Evolutionary conservation across 75 land plant species (phyloP).

Genomic region (Adiantum capillusveneris): DNA sequence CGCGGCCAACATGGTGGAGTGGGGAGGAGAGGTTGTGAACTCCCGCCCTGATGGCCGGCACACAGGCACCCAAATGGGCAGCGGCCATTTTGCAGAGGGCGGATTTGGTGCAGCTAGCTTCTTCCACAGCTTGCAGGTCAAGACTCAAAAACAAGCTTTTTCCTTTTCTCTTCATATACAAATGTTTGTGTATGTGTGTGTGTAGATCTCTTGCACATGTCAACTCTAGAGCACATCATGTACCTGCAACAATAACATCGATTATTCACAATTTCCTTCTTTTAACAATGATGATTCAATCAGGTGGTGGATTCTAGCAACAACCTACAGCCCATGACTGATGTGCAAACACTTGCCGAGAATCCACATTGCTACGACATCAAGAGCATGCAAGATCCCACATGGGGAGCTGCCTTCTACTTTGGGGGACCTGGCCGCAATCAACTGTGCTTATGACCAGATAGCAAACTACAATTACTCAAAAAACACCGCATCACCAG

Average conservation of each 20-base stretch:
- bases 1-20: slow-evolving; percentile 75
- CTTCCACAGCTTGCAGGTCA: slow-evolving; percentile 50
- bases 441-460: too few relatives aligned
- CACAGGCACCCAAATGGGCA: slow-evolving; percentile 89
- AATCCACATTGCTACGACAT: slow-evolving; percentile 68
- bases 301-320: slow-evolving; percentile 59
- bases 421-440: slow-evolving; percentile 66
- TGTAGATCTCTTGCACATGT: too few relatives aligned
- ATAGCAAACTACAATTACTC: too few relatives aligned
- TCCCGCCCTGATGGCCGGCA: slow-evolving; percentile 39
- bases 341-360: slow-evolving; percentile 57
- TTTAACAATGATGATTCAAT: not conserved
- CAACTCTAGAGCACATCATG: too few relatives aligned
- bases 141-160: not conserved
- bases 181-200: too few relatives aligned
- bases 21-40: slow-evolving; percentile 93
- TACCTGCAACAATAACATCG: too few relatives aligned
- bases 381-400: slow-evolving; percentile 34
- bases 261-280: too few relatives aligned
- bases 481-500: too few relatives aligned
- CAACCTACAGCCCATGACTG: slow-evolving; percentile 38
- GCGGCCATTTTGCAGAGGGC: slow-evolving; percentile 67
- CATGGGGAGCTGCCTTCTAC: slow-evolving; percentile 75
- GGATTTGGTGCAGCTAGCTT: slow-evolving; percentile 72
- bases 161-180: too few relatives aligned